Percentiles rank a stretch among this genome's conserved stretches.
phyloP scores from a whole-genome alignment of 2,329 filamentous ascomycete species.

The Monilinia fructicola region DNA sequence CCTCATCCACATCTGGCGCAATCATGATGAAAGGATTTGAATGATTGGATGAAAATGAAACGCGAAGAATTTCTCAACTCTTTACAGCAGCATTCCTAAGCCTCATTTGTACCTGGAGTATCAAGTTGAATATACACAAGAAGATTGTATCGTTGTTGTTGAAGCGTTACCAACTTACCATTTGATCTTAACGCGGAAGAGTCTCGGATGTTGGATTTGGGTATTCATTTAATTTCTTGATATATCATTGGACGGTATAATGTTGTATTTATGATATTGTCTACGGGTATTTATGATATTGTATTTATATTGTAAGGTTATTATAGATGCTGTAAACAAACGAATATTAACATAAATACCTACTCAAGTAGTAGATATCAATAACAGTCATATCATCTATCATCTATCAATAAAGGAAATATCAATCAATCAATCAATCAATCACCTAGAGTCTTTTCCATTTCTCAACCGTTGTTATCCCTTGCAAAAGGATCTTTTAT shows the following conservation, averaged over 20 bases:
- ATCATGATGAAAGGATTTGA: not conserved
- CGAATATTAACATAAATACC: too few species aligned
- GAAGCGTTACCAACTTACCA: not conserved
- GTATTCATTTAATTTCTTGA: too few species aligned
- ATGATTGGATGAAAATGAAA: constrained; percentile 1
- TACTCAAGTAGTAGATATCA: too few species aligned
- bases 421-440: too few species aligned
- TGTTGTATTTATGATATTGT: too few species aligned
- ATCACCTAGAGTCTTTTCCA: too few species aligned
- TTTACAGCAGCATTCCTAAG: not conserved
- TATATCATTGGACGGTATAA: too few species aligned
- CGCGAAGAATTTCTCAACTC: not conserved
- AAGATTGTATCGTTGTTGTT: constrained; percentile 3
- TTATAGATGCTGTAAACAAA: too few species aligned
- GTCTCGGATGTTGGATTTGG: not conserved
- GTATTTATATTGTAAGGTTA: too few species aligned
- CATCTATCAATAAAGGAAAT: too few species aligned
- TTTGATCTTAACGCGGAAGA: not conserved
- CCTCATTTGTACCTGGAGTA: not conserved
- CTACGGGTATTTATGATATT: too few species aligned
- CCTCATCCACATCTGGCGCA: constrained; percentile 4
- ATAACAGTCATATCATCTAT: too few species aligned
- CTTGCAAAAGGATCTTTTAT: not conserved
- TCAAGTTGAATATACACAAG: not conserved
- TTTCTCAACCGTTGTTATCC: not conserved